phyloP scores from a whole-genome alignment of 176 grass and related monocot species.

The Phoenix dactylifera region DNA sequence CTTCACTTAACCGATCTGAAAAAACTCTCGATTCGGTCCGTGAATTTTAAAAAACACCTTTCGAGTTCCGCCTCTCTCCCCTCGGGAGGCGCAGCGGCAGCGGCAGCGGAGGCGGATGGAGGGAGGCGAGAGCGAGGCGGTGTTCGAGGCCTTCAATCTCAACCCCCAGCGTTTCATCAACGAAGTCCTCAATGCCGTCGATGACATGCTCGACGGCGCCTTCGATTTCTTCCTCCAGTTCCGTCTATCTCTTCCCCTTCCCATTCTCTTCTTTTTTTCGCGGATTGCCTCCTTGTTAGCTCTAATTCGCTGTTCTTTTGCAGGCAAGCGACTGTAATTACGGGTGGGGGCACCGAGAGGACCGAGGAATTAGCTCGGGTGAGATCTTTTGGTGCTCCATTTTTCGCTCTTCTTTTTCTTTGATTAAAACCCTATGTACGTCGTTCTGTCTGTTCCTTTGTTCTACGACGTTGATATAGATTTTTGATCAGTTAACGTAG shows the following conservation, averaged over 20 bases:
- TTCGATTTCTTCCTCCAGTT: constrained; percentile 37
- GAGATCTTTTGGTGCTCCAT: background rate
- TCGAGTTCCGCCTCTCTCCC: too few species aligned
- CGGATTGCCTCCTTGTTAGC: background rate
- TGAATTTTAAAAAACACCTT: too few species aligned
- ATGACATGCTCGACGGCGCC: constrained; percentile 26
- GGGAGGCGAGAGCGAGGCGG: constrained; percentile 14
- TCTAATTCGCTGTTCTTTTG: background rate
- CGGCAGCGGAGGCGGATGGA: background rate
- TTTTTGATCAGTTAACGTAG: too few species aligned
- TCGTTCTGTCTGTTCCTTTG: too few species aligned
- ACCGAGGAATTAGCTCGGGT: constrained; percentile 27
- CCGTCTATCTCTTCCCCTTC: background rate
- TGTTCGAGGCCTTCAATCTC: constrained; percentile 26
- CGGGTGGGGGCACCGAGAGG: constrained; percentile 12
- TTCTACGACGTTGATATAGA: too few species aligned
- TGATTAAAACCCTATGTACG: background rate
- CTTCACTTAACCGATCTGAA: too few species aligned
- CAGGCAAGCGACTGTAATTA: constrained; percentile 7
- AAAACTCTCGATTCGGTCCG: too few species aligned
- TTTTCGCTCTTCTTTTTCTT: background rate
- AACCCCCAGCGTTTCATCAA: constrained; percentile 37
- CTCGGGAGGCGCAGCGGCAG: too few species aligned
- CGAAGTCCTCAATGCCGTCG: constrained; percentile 34
- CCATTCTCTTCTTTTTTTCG: background rate